Evolutionary conservation across 345 rosid genomes (phyloP).

Genomic region (Hevea brasiliensis): DNA sequence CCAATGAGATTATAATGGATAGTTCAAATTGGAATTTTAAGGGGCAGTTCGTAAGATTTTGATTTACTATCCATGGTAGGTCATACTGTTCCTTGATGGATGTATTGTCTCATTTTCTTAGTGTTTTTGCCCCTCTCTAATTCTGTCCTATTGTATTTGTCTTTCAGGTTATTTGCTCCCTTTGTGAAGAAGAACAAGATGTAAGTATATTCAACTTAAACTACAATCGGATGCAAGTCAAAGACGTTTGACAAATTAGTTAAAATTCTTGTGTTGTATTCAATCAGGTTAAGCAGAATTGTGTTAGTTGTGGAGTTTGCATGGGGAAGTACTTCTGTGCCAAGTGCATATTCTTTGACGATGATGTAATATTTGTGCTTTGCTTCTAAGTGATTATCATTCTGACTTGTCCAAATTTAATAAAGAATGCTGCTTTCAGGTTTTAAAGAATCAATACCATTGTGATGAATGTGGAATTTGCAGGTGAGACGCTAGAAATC

Average conservation of each 20-base stretch:
- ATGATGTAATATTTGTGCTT: slow-evolving; percentile 48
- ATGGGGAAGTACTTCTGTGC: slow-evolving; percentile 75
- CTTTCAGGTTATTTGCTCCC: slow-evolving; percentile 62
- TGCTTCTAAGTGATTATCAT: neutral
- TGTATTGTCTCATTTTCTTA: no score
- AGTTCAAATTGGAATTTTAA: no score
- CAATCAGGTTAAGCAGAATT: slow-evolving; percentile 54
- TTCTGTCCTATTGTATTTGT: neutral
- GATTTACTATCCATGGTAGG: neutral
- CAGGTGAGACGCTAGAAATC: slow-evolving; percentile 35
- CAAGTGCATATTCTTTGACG: slow-evolving; percentile 66
- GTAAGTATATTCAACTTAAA: slow-evolving; percentile 35
- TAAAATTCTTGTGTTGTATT: neutral
- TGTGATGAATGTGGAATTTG: slow-evolving; percentile 65
- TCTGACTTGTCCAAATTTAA: no score
- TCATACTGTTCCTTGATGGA: neutral
- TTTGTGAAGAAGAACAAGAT: slow-evolving; percentile 68
- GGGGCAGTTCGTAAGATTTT: neutral
- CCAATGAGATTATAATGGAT: neutral
- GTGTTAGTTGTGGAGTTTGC: slow-evolving; percentile 60
- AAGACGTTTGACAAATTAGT: neutral
- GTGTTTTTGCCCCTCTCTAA: neutral
- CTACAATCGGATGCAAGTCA: neutral
- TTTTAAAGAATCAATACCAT: slow-evolving; percentile 61
- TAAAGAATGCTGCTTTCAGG: slow-evolving; percentile 34